Evolutionary conservation across 139 green algal species (phyloP), one percentile per base, ranked within the genome.

Genomic region (Chlorella sp.): DNA sequence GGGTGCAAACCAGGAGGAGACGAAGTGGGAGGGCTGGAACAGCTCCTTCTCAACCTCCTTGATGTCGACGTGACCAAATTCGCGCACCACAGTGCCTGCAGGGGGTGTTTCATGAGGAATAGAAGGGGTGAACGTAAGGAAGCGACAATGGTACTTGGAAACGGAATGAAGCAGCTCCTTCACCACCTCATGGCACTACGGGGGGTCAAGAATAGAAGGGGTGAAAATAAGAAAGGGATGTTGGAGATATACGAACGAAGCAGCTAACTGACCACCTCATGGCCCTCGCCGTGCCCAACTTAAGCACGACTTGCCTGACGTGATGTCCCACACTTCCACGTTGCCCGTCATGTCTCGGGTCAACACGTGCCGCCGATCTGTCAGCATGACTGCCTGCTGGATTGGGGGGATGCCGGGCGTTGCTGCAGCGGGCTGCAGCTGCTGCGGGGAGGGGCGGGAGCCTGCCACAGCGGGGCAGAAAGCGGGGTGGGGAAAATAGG

Each of bases 301-400:
- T 68, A 18, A 24, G 15, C 53, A 19, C 9, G 48, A 57, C 64
- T 71, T 71, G 64, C 96, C 97, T 3, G 78, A 71, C 22, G 95
- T 95, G 30, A 98, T 91, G 83, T 98, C 95, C 94, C 95, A 97
- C 68, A 97, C 88, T 69, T 88, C 88, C 71, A 98, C 94, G 3
- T 85, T 42, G 34, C 95, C 96, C 0, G 90, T 60, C 0, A 83
- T 81, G 82, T 98, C 95, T 80, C 93, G 91, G 1, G 95, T 96
- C 61, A 98, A 92, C 26, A 99, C 90, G 79, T 96, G 95, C 21
- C 95, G 94, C 69, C 94, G 88, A 86, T 97, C 91, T 19, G 90
- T 95, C 26, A 97, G 90, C 36, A 95, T 87, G 4, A 85, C 88
- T 0, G 86, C 89, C 9, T 84, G 77, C 64, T 81, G 69, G 40